Conservation (phyloP, 2,329 filamentous ascomycete species). For the Apiospora rasikravindrae region DNA sequence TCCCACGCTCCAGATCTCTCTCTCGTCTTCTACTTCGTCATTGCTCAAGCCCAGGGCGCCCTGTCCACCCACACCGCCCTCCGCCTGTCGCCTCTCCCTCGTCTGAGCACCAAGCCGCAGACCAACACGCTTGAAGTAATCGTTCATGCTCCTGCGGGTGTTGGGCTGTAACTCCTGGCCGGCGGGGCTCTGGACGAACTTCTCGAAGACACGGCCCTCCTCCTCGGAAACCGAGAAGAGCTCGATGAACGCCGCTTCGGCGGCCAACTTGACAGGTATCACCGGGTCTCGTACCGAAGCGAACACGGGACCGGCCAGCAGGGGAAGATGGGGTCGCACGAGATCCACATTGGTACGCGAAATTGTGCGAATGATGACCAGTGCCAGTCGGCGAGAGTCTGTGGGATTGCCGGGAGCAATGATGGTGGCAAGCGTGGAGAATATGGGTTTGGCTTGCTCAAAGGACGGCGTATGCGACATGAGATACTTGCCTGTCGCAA, state of each 20-base stretch:
- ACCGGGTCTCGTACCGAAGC: slow-evolving; percentile 87
- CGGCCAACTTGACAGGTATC: slow-evolving; percentile 93
- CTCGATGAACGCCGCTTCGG: slow-evolving; percentile 91
- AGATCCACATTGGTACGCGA: slow-evolving; percentile 80
- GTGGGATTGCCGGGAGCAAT: slow-evolving; percentile 79
- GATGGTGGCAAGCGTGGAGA: slow-evolving; percentile 75
- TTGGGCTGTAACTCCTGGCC: slow-evolving; percentile 69
- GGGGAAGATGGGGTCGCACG: slow-evolving; percentile 78
- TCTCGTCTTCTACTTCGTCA: slow-evolving; percentile 93
- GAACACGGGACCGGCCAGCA: slow-evolving; percentile 86
- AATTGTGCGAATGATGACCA: slow-evolving; percentile 88
- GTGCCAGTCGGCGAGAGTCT: slow-evolving; percentile 82
- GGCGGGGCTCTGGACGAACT: slow-evolving; percentile 77
- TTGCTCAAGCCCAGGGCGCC: slow-evolving; percentile 85
- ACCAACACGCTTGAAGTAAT: slow-evolving; percentile 96
- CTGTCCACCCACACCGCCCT: slow-evolving; percentile 68
- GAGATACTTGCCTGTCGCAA: slow-evolving; percentile 90
- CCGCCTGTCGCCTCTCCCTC: slow-evolving; percentile 86
- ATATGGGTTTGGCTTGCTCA: slow-evolving; percentile 78
- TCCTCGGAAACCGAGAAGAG: slow-evolving; percentile 90
- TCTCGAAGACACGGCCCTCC: slow-evolving; percentile 85
- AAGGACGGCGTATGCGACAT: slow-evolving; percentile 71
- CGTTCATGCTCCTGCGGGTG: slow-evolving; percentile 87
- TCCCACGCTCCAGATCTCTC: slow-evolving; percentile 94
- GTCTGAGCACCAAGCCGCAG: slow-evolving; percentile 84